phyloP scores from a whole-genome alignment of 164 flowering plant species.

The Nymphaea colorata region DNA sequence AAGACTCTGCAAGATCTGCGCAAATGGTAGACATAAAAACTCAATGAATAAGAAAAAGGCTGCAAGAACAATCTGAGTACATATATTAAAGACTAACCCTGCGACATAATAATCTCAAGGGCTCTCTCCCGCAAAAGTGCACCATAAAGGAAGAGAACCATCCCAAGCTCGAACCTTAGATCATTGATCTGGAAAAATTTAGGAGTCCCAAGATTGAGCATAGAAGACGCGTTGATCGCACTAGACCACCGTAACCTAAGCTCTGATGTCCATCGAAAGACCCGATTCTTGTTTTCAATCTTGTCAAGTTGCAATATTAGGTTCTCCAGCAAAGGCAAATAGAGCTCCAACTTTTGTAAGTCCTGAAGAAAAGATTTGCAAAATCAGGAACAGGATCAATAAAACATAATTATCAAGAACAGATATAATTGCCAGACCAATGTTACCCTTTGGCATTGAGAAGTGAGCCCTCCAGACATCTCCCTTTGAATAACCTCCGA shows the following conservation, averaged over 20 bases:
- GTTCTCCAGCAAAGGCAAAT: conserved; percentile 54
- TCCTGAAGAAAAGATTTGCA: conserved; percentile 27
- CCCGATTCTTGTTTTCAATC: conserved; percentile 10
- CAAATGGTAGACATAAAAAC: not conserved
- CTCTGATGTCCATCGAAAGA: conserved; percentile 25
- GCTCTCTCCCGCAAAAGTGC: conserved; percentile 47
- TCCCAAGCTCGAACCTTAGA: conserved; percentile 43
- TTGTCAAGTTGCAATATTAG: conserved; percentile 28
- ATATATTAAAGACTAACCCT: too few relatives aligned
- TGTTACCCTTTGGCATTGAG: conserved; percentile 41
- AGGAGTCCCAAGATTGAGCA: conserved; percentile 22
- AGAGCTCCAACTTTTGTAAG: conserved; percentile 39
- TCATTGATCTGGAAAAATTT: conserved; percentile 35
- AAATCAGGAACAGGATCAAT: not conserved
- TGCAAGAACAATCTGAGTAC: too few relatives aligned
- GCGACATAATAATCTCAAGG: conserved; percentile 19
- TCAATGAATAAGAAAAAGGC: too few relatives aligned
- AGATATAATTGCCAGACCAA: conserved; percentile 5
- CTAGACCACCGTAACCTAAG: conserved; percentile 56
- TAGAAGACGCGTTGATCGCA: conserved; percentile 27
- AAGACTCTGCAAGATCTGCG: conserved; percentile 52
- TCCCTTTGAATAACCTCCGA: conserved; percentile 54
- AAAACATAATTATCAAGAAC: not conserved
- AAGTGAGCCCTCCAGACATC: conserved; percentile 48
- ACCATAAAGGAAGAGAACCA: conserved; percentile 54